These are phyloP conservation scores for Dictyostelium brefeldianum DNA, from an alignment of 78 protist species.

Conservation along the genomic window DNA sequence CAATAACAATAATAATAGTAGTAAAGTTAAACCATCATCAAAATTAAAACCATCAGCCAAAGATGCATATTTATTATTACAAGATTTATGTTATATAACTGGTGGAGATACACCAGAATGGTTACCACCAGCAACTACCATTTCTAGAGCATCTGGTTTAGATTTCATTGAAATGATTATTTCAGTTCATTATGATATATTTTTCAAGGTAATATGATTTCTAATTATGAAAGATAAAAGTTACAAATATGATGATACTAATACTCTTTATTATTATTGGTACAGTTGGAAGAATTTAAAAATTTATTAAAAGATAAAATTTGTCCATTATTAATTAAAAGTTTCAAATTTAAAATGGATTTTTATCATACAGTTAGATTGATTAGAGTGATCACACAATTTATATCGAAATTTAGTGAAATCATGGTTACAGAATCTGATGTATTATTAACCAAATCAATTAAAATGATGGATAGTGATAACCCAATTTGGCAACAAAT, in stretches of 20 bases:
- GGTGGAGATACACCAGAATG: slow-evolving; percentile 71
- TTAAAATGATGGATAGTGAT: slow-evolving; percentile 76
- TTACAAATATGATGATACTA: too few species aligned
- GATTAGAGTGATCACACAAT: slow-evolving; percentile 78
- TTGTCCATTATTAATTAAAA: slow-evolving; percentile 80
- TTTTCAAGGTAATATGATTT: slow-evolving; percentile 20
- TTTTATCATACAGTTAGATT: slow-evolving; percentile 73
- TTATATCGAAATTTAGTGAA: slow-evolving; percentile 57
- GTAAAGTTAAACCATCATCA: slow-evolving; percentile 2
- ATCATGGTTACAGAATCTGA: slow-evolving; percentile 80
- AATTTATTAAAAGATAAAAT: slow-evolving; percentile 74
- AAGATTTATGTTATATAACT: slow-evolving; percentile 71
- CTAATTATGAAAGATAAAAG: background rate
- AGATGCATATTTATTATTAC: slow-evolving; percentile 64
- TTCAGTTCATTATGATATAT: slow-evolving; percentile 45
- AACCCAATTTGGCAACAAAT: slow-evolving; percentile 73
- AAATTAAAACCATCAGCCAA: slow-evolving; percentile 56
- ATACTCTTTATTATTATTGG: background rate
- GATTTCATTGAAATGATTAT: slow-evolving; percentile 79
- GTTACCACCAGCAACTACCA: slow-evolving; percentile 60
- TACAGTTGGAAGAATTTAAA: slow-evolving; percentile 71
- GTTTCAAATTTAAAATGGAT: slow-evolving; percentile 68
- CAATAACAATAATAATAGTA: background rate
- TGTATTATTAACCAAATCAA: slow-evolving; percentile 51
- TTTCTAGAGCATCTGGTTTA: slow-evolving; percentile 62